These are phyloP conservation scores for Tulasnella sp. DNA, from an alignment of 768 basidiomycete genomes.

Conservation along the genomic window DNA sequence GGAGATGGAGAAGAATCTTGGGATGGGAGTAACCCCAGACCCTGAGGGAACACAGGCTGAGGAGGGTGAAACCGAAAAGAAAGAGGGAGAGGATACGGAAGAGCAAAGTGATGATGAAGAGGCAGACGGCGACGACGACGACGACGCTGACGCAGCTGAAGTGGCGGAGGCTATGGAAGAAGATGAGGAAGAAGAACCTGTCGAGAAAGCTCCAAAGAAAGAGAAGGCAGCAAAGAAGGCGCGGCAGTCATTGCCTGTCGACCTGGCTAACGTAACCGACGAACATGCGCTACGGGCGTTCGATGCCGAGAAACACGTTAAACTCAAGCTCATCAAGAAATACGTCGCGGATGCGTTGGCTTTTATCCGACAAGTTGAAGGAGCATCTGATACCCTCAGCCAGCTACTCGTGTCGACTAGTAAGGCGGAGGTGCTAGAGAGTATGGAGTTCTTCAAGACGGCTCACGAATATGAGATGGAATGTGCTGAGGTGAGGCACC, in stretches of 20 bases:
- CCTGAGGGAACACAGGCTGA: slow-evolving; percentile 32
- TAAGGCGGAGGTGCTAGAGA: slow-evolving; percentile 74
- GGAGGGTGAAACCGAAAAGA: slow-evolving; percentile 29
- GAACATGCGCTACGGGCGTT: slow-evolving; percentile 66
- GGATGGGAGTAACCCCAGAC: slow-evolving; percentile 34
- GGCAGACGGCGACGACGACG: slow-evolving; percentile 30
- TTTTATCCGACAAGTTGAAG: slow-evolving; percentile 67
- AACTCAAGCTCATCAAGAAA: slow-evolving; percentile 67
- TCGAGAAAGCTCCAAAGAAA: slow-evolving; percentile 22
- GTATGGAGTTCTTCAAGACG: slow-evolving; percentile 83
- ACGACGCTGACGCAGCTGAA: slow-evolving; percentile 31
- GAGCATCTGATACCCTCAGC: slow-evolving; percentile 61
- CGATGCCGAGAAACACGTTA: slow-evolving; percentile 55
- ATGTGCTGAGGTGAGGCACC: slow-evolving; percentile 53
- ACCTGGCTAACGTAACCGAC: slow-evolving; percentile 59
- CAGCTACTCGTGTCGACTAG: slow-evolving; percentile 79
- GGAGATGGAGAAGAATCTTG: slow-evolving; percentile 52
- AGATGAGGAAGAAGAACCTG: slow-evolving; percentile 25
- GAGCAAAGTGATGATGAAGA: slow-evolving; percentile 35
- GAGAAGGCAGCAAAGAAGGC: slow-evolving; percentile 39
- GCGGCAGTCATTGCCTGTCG: slow-evolving; percentile 57
- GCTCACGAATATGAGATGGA: slow-evolving; percentile 75
- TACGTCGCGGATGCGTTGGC: slow-evolving; percentile 78
- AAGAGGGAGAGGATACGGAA: slow-evolving; percentile 36
- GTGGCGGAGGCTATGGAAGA: slow-evolving; percentile 36